Base-by-base conservation (phyloP, 805 yeast genomes). In the Kuraishia piskuri region DNA sequence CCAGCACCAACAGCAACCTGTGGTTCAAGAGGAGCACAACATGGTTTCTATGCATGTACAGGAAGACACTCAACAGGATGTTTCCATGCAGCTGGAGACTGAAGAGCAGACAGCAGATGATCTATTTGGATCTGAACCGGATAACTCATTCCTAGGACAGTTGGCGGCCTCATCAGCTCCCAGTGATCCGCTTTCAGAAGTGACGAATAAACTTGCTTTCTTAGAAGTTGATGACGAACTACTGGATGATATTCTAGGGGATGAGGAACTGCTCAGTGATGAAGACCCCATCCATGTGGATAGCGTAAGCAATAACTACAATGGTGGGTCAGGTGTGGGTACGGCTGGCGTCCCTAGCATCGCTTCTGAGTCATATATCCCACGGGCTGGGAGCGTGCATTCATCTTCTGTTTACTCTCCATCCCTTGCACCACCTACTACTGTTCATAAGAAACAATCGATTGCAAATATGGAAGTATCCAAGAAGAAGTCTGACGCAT, bases 401-500 rank as follows among this genome's bases (percentile, higher is more conserved):
- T n/a, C 31, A 17, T 24, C 25, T 20, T 14, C 20, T 10, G 24
- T 23, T 5, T 31, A 31, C 14, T 31, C 40, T 51, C 46, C 23
- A 5, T 21, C 31, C n/a, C 49, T 22, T 22, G 12, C 37, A 50
- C 44, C 52, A 46, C 53, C 48, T 50, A 56, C 49, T 51, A 48
- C 31, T 46, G 48, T 20, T 45, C 55, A 37, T 60, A 56, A 44
- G 52, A 31, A 55, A 22, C 53, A 57, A 10, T 46, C 63, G 6
- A 54, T 57, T 7, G 50, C 60, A 53, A 70, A 72, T 49, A 62
- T 80, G 19, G 72, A 71, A 52, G 68, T 66, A n/a, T 71, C 71
- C 45, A 83, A 83, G 64, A 77, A 78, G 59, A 83, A 81, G 63
- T 78, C 84, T n/a, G 89, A 85, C 68, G 90, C 90, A 0, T 86